Evolutionary conservation across 495 filamentous ascomycete genomes (phyloP).

Genomic region (Neurospora sublineolata): DNA sequence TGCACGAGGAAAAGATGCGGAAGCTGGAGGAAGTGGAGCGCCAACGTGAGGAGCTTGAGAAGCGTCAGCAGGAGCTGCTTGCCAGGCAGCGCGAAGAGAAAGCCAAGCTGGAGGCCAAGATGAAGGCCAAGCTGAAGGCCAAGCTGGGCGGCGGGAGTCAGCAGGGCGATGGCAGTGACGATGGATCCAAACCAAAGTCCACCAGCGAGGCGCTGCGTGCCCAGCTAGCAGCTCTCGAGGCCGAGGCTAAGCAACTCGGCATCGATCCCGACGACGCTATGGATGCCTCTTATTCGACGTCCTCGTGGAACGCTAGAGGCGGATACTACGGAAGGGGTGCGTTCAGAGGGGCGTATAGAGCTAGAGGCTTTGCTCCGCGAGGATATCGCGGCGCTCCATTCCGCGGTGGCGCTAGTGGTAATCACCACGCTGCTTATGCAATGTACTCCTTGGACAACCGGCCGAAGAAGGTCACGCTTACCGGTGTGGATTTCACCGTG

Average conservation of each 20-base stretch:
- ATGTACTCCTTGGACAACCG: constrained; percentile 80
- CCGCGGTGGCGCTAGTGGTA: constrained; percentile 46
- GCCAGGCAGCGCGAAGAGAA: constrained; percentile 69
- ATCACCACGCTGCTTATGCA: constrained; percentile 42
- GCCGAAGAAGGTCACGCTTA: constrained; percentile 63
- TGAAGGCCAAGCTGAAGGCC: constrained; percentile 44
- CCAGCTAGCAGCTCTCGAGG: constrained; percentile 71
- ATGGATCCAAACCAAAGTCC: constrained; percentile 20
- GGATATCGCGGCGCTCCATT: constrained; percentile 17
- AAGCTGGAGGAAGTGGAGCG: constrained; percentile 65
- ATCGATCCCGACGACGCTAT: constrained; percentile 46
- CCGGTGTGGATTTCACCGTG: constrained; percentile 53
- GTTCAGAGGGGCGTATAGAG: constrained; percentile 31
- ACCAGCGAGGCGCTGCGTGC: constrained; percentile 53
- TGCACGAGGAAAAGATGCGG: constrained; percentile 62
- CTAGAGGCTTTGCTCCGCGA: constrained; percentile 33
- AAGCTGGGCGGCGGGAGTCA: constrained; percentile 10
- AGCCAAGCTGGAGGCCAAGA: constrained; percentile 45
- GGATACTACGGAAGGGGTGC: constrained; percentile 33
- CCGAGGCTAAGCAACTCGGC: constrained; percentile 71
- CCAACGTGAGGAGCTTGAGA: constrained; percentile 60
- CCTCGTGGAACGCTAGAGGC: constrained; percentile 20
- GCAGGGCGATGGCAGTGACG: constrained; percentile 4
- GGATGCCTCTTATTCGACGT: constrained; percentile 29
- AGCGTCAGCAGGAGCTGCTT: constrained; percentile 61